Evolutionary conservation across 2,329 filamentous ascomycete genomes (phyloP), one percentile per base, ranked within the genome.

Genomic region (Aspergillus fumigatus): DNA sequence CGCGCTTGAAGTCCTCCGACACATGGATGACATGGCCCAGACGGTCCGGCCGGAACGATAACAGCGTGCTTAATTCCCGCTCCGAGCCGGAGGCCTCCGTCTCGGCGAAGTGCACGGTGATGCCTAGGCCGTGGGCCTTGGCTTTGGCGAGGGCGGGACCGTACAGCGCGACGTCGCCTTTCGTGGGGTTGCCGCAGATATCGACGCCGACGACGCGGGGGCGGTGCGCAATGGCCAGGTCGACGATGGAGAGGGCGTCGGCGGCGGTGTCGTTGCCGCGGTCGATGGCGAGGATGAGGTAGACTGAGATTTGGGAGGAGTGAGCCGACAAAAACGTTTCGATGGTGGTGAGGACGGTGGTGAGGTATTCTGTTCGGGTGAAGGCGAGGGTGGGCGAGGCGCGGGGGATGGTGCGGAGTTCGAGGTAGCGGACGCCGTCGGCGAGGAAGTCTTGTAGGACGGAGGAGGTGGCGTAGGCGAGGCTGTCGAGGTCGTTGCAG

Each of bases 101-200:
- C 73, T 94, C 90, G 2, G 87, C 90, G 68, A 94, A 94, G 70
- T 94, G 90, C 52, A 93, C 73, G 0, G 90, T 92, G 26, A 91
- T 73, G 1, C 80, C 80, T 17, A 94, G 70, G 0, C 82, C 83
- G 1, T 79, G 67, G 0, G 66, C 69, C 58, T 79, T 81, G 4
- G 88, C 88, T 54, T 77, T 75, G 1, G 70, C 64, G 62, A 94
- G 88, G 0, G 84, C 81, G 0, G 29, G 29, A 11, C 29, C 75
- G 68, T 90, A 88, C 6, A 82, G 72, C 17, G 78, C 73, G 21
- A 92, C 77, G 51, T 85, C 80, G 9, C 86, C 85, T 60, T 78
- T 80, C 0, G 80, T 76, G 1, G 89, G 90, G 66, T 95, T 85
- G 19, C 90, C 90, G 71, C 89, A 93, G 21, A 94, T 81, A 67